Evolutionary conservation across 2,329 filamentous ascomycete species (phyloP).

Genomic region (Myriosclerotinia duriaeana): DNA sequence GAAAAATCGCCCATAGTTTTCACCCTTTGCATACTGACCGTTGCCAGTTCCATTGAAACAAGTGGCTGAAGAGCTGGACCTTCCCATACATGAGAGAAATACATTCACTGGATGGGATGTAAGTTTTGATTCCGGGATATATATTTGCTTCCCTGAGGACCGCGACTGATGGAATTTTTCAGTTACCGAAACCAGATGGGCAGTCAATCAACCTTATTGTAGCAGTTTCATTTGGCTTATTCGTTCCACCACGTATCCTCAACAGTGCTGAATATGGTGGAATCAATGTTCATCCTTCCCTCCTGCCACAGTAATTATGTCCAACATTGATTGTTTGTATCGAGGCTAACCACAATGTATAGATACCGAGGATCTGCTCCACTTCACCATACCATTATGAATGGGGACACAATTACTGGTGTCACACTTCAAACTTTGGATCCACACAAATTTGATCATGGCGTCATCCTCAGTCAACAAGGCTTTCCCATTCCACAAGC

Average conservation of each 20-base stretch:
- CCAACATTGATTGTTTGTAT: neutral
- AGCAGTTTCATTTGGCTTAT: slow-evolving; percentile 90
- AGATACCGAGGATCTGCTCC: slow-evolving; percentile 84
- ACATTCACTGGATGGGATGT: slow-evolving; percentile 82
- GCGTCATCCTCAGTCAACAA: slow-evolving; percentile 71
- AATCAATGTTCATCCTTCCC: slow-evolving; percentile 88
- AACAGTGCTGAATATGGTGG: slow-evolving; percentile 73
- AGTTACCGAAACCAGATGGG: slow-evolving; percentile 53
- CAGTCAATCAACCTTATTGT: slow-evolving; percentile 71
- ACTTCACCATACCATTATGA: slow-evolving; percentile 78
- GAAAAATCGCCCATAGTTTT: neutral
- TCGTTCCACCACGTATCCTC: slow-evolving; percentile 78
- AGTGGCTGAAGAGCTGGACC: slow-evolving; percentile 59
- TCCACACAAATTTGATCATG: slow-evolving; percentile 72
- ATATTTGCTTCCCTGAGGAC: neutral
- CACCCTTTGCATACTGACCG: slow-evolving; percentile 4
- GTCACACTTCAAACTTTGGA: slow-evolving; percentile 87
- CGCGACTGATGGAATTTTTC: slow-evolving; percentile 14
- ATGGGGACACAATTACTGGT: slow-evolving; percentile 61
- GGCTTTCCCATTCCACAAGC: slow-evolving; percentile 54
- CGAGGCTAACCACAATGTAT: slow-evolving; percentile 10
- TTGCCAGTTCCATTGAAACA: slow-evolving; percentile 68
- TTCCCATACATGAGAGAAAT: slow-evolving; percentile 72
- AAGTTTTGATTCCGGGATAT: slow-evolving; percentile 38
- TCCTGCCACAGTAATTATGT: slow-evolving; percentile 71